Base-by-base conservation (phyloP, 768 basidiomycete genomes). In the Coprinellus aureogranulatus region DNA sequence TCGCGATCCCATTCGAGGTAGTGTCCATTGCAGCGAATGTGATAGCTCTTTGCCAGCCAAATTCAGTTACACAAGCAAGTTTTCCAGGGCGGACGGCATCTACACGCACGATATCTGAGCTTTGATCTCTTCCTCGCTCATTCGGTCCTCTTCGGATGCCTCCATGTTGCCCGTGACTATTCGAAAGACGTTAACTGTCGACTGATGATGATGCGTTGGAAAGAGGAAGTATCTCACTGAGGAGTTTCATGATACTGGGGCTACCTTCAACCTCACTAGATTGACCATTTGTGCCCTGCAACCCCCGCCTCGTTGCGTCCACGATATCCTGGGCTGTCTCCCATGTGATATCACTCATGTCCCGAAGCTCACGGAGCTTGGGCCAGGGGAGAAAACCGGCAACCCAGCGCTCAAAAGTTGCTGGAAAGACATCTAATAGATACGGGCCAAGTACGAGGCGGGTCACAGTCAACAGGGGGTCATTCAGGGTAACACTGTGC, bases 101-200 rank as follows among this genome's bases (percentile, higher is more conserved):
- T 1, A 1, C 14, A 55, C 54, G 16, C 34, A 53, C 57, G 49
- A 50, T 18, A 69, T 64, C 48, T 79, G 78, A 0, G 66, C 77
- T 11, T 76, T 62, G 0, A 81, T 56, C 59, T 80, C 75, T 3
- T 69, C 66, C 10, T 71, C 68, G 48, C 66, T 61, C 12, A 74
- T 49, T 3, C 65, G 62, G 31, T 73, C 72, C 22, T 68, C 68
- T 22, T 67, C 67, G 5, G 63, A 63, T 2, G 70, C 68, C 2
- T 57, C 60, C 30, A 70, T 63, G 55, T 77, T 79, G 1, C 68
- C 75, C 55, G 67, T 69, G 57, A 78, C 78, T n/a, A n/a, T n/a
- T n/a, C n/a, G n/a, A n/a, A n/a, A n/a, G n/a, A n/a, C n/a, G n/a
- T n/a, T n/a, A n/a, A n/a, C n/a, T n/a, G n/a, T n/a, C n/a, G n/a